Evolutionary conservation across 208 protist genomes (phyloP), one percentile per base, ranked within the genome.

Genomic region (Wallacemonas sp.): DNA sequence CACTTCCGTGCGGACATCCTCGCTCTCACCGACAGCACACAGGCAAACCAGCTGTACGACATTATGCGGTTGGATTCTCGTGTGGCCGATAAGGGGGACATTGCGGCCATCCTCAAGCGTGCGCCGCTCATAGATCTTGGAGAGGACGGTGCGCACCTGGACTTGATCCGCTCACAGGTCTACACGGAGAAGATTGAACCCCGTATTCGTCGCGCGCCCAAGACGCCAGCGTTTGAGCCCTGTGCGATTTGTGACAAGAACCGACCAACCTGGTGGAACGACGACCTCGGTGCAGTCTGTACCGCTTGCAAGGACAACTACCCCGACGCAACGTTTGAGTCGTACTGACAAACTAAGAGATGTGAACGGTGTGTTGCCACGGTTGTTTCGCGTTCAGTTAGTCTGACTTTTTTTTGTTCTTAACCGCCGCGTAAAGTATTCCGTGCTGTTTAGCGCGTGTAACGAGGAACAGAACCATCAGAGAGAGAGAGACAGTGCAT

Each of bases 41-140:
- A 90, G 17, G 80, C 81, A 9, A 91, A 91, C 61, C 66, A 58
- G 62, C 34, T 93, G 55, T 96, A 93, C 63, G 90, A 96, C 62
- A 90, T 94, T 32, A 93, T 96, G 90, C 82, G 85, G 1, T 79
- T 96, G 13, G 87, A 96, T 72, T 66, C 69, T 30, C 78, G 69
- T 46, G 66, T 83, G 19, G 71, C 77, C 33, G 75, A 87, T 55
- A 38, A 52, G 46, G 52, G 71, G 10, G 90, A 96, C 59, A 59
- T 93, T 27, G 61, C 37, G 26, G 75, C 70, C 26, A 93, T 96
- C 41, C 73, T 93, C 21, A 27, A 70, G 21, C 83, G 82, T 15
- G 90, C 87, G 3, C 76, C 72, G 17, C 54, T 62, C 8, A 77
- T 96, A 27, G 81, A 92, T 64, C 78, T 96, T 3, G 85, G 85